Evolutionary conservation across 129 eudicot genomes (phyloP).

Genomic region (Lactuca saligna): DNA sequence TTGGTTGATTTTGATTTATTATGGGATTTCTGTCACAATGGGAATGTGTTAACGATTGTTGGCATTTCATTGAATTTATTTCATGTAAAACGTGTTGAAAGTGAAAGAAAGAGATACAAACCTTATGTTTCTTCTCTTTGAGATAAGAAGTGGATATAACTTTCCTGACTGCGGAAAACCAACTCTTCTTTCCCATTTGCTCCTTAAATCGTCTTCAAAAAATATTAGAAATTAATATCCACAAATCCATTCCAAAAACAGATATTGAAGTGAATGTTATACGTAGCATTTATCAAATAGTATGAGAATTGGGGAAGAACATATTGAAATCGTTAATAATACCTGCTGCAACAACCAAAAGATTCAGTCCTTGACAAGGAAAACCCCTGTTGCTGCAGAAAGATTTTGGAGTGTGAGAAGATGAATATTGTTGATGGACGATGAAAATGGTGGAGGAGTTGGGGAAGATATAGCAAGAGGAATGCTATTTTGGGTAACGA

Average conservation of each 20-base stretch:
- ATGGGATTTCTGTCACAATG: conserved; percentile 37
- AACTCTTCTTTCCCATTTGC: conserved; percentile 74
- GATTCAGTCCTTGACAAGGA: conserved; percentile 32
- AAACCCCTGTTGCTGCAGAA: conserved; percentile 22
- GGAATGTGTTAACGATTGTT: neutral
- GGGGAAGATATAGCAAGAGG: conserved; percentile 6
- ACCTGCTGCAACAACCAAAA: conserved; percentile 31
- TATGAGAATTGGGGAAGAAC: neutral
- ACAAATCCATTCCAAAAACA: neutral
- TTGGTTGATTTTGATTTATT: conserved; percentile 47
- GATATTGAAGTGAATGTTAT: neutral
- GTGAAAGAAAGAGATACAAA: conserved; percentile 15
- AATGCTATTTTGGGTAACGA: conserved; percentile 13
- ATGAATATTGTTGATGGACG: conserved; percentile 8
- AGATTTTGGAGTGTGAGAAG: conserved; percentile 14
- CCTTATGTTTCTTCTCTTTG: conserved; percentile 52
- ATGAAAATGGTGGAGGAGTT: conserved; percentile 7
- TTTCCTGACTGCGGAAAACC: conserved; percentile 68
- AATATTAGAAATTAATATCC: neutral
- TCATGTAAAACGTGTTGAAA: neutral
- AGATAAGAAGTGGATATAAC: conserved; percentile 50
- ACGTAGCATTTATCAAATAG: neutral
- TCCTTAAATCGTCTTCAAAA: conserved; percentile 43
- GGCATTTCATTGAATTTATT: neutral
- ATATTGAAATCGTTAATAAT: neutral